Evolutionary conservation across 2,329 filamentous ascomycete genomes (phyloP), one percentile per base, ranked within the genome.

Genomic region (Myriosclerotinia scirpicola): DNA sequence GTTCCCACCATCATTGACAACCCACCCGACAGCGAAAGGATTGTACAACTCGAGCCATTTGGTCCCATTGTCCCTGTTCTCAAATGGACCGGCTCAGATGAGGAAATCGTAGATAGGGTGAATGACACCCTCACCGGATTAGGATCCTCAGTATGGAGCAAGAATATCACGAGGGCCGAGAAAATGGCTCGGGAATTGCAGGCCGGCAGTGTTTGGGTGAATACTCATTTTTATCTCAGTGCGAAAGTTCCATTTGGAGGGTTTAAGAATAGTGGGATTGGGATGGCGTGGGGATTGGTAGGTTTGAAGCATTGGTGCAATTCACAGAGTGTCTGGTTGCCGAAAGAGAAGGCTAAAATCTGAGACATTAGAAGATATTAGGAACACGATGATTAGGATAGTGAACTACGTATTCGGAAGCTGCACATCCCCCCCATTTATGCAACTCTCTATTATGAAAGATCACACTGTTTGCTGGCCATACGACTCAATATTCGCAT

Each of bases 171-270:
- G 0, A 77, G 80, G 4, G 86, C 84, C 0, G 79, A 80, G 48
- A 77, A 78, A 5, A 82, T 89, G 55, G 86, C 83, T 0, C 74
- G 81, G 36, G 79, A 81, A 59, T 73, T 89, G 6, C 81, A 86
- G 69, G 81, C 84, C 0, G 87, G 87, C 0, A 82, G 78, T 20
- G 84, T 89, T 0, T 89, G 84, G 82, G 82, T 89, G 69, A 89
- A 89, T 76, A 79, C 78, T 20, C 82, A 76, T 67, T 79, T 81
- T 75, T 80, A 81, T 75, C 76, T 78, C 0, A 80, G 77, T 14
- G 81, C 82, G 0, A 76, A 79, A 69, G 81, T 80, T 1, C 69
- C 69, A 1, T 76, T 77, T 63, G 73, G 72, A 3, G 76, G 75
- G 1, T 71, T 73, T 64, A 77, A 78, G 68, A 69, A 72, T 48